A percentile compares a stretch with the other conserved stretches of the same genome.
Conservation (phyloP, 306 rosid species). For the Malus asiatica region DNA sequence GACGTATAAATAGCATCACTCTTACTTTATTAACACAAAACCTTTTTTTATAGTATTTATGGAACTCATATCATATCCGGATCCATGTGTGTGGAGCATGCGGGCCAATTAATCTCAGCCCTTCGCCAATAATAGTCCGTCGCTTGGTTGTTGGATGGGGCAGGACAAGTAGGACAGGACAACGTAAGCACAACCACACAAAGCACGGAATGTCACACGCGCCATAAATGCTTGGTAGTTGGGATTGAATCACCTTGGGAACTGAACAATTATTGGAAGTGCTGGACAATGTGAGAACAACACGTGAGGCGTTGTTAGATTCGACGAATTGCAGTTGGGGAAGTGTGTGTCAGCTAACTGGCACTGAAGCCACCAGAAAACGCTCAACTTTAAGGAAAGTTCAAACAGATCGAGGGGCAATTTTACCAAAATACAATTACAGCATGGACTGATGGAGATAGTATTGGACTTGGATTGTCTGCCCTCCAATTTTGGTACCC, state of each 20-base stretch:
- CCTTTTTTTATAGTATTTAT: too few species aligned
- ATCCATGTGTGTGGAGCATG: too few species aligned
- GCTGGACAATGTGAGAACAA: background rate
- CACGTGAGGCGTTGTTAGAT: background rate
- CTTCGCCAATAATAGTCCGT: too few species aligned
- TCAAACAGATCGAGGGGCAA: background rate
- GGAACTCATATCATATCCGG: too few species aligned
- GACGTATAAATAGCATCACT: accelerated
- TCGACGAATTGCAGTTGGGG: background rate
- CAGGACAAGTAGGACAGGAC: too few species aligned
- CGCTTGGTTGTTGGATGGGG: too few species aligned
- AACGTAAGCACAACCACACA: background rate
- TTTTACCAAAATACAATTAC: background rate
- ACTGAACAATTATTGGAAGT: background rate
- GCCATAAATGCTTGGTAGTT: background rate
- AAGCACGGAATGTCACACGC: background rate
- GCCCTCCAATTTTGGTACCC: too few species aligned
- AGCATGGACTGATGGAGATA: background rate
- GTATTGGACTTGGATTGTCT: too few species aligned
- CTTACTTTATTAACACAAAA: too few species aligned
- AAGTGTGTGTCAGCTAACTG: slow-evolving; percentile 11
- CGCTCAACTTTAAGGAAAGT: background rate
- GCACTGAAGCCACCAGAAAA: background rate
- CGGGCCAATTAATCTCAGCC: too few species aligned
- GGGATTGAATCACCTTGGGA: background rate